phyloP scores from a whole-genome alignment of 306 rosid genomes.

The Lathyrus sativus region DNA sequence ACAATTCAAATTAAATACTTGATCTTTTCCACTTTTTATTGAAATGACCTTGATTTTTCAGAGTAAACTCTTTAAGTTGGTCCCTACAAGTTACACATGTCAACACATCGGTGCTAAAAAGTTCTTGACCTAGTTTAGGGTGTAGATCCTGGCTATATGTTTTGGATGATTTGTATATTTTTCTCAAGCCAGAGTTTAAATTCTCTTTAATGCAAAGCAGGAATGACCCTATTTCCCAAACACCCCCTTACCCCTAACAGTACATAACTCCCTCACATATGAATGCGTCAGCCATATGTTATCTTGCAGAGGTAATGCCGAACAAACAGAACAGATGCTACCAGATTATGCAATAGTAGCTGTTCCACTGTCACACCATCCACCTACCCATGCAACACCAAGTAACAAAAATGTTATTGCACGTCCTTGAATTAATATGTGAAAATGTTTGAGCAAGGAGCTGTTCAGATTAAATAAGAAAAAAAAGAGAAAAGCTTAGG shows the following conservation, averaged over 20 bases:
- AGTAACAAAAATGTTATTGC: not conserved
- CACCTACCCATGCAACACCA: too few species aligned
- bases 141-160: slow-evolving; percentile 4
- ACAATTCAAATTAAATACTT: slow-evolving; percentile 4
- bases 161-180: not conserved
- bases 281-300: too few species aligned
- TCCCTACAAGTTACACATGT: not conserved
- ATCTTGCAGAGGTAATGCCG: too few species aligned
- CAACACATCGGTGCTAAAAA: not conserved
- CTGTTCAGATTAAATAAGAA: not conserved
- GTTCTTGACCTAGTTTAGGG: not conserved
- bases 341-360: not conserved
- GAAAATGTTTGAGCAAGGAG: not conserved
- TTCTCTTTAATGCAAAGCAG: slow-evolving; percentile 10
- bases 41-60: not conserved
- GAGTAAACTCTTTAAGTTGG: not conserved
- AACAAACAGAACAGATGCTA: not conserved
- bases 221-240: slow-evolving; percentile 9
- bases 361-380: too few species aligned
- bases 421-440: slow-evolving; percentile 5
- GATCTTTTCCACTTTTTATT: slow-evolving; percentile 1
- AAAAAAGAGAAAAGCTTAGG: not conserved
- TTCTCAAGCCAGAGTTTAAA: not conserved
- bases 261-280: not conserved
- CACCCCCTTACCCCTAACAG: not conserved